Base-by-base conservation (phyloP, 805 yeast genomes). In the Ogataea trehaloabstinens region DNA sequence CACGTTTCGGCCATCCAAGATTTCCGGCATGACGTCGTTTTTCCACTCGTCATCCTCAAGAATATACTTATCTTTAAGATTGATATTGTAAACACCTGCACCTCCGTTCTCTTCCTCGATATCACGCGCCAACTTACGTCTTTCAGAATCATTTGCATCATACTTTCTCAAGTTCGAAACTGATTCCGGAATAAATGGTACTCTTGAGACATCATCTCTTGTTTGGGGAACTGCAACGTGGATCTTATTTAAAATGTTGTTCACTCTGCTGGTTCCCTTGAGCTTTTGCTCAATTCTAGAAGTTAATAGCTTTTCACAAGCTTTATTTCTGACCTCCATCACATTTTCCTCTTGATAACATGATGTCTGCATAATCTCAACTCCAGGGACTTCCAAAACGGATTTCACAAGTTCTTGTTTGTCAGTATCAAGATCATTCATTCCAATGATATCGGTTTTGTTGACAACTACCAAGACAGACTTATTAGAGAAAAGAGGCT, bases 21-120 rank as follows among this genome's bases (percentile, higher is more conserved):
- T 76, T 72, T 93, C 99, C 19, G 99, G 99, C 88, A 93, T 88
- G 46, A 84, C 76, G 66, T 93, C 99, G 51, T 88, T 80, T 76
- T 91, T 91, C 99, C 99, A 93, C 49, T 87, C 95, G 37, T 91
- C 98, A 61, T 93, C 91, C 52, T 91, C 99, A 53, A 93, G 73
- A 46, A 93, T 52, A 66, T 95, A 93, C 58, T 82, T 85, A 60
- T 91, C 98, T 63, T 89, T 87, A 68, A 93, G 73, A 70, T 93
- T 89, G 60, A 93, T 78, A 70, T 89, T 93, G 74, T 70, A 93
- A 24, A 93, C 99, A 74, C 99, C 99, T 31, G 99, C 97, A 61
- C 99, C 99, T 61, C 99, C 99, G 56, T 93, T 87, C 62, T 85
- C 96, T 35, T 76, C 83, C 70, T 93, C 99, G 46, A 89, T 72